A percentile compares a stretch with the other conserved stretches of the same genome.
phyloP scores from a whole-genome alignment of 2,329 filamentous ascomycete species.

The Monosporascus ibericus region DNA sequence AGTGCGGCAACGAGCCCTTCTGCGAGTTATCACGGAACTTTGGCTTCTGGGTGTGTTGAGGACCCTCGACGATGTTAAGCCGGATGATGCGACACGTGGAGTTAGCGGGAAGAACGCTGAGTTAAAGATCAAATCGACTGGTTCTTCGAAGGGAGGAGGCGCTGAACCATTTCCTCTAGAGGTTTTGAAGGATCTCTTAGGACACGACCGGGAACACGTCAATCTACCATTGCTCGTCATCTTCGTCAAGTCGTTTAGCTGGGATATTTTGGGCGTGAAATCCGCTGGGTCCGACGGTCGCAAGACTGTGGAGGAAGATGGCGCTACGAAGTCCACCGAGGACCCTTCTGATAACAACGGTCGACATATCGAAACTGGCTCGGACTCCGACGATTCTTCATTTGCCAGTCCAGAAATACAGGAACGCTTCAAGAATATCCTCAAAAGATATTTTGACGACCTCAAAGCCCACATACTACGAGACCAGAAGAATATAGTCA shows the following conservation, averaged over 20 bases:
- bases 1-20: constrained; percentile 73
- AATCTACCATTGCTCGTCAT: constrained; percentile 89
- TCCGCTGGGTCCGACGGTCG: constrained; percentile 67
- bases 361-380: constrained; percentile 39
- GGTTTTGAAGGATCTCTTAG: constrained; percentile 93
- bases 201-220: constrained; percentile 84
- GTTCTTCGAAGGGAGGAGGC: constrained; percentile 55
- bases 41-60: constrained; percentile 88
- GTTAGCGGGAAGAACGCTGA: constrained; percentile 57
- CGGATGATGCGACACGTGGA: constrained; percentile 58
- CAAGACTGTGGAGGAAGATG: constrained; percentile 78
- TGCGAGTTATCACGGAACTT: constrained; percentile 88
- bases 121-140: constrained; percentile 47
- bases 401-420: constrained; percentile 72
- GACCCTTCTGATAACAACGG: constrained; percentile 45
- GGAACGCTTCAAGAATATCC: constrained; percentile 77
- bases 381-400: constrained; percentile 57
- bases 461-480: constrained; percentile 81
- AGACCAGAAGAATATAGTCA: constrained; percentile 85
- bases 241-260: constrained; percentile 93
- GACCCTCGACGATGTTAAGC: constrained; percentile 65
- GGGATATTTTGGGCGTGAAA: constrained; percentile 86
- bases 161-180: constrained; percentile 93
- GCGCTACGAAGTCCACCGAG: constrained; percentile 47
- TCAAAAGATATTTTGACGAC: constrained; percentile 86